Base-by-base conservation (phyloP, 768 basidiomycete species). In the Boletus sp. region DNA sequence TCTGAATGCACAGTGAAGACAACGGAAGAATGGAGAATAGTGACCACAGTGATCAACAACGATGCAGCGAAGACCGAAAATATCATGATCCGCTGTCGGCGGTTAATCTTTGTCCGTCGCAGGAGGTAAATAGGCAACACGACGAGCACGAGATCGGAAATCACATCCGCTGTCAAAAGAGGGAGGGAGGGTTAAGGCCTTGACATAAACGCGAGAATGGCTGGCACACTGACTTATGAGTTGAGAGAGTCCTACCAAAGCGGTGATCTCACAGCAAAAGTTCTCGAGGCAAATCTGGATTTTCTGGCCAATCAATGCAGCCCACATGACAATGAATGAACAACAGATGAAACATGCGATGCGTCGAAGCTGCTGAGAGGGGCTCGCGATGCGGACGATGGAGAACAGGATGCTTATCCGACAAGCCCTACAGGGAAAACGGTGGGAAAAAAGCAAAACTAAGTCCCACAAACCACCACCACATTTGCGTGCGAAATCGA, bases 291-390 rank as follows among this genome's bases (percentile, higher is more conserved):
- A 68, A 5, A 64, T 40, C 2, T 11, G 12, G 15, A 63, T 47
- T 14, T 36, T 62, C 48, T 71, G 69, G 11, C 7, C 42, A 1
- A 71, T 11, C 51, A 60, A 10, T 1, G 50, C 69, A 18, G 30
- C 47, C 66, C 69, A 71, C 71, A 71, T 71, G 48, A 56, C 8
- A 14, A 56, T 0, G 30, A 72, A 70, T 1, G 58, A 56, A 33
- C 18, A 37, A 39, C 62, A 59, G 10, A 64, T 32, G 14, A 57
- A 7, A 46, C 11, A 48, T 0, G 48, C 35, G 29, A 61, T 28
- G 15, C 55, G 61, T 5, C 49, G 55, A 10, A 58, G 56, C 3
- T 6, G 50, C 35, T 30, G 54, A 11, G 53, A 56, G 0, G 67
- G 66, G 14, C 53, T 61, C 11, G 49, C 52, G 14, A 65, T 14